Base-by-base conservation (phyloP, 495 filamentous ascomycete genomes). In the Hypoxylon trugodes region DNA sequence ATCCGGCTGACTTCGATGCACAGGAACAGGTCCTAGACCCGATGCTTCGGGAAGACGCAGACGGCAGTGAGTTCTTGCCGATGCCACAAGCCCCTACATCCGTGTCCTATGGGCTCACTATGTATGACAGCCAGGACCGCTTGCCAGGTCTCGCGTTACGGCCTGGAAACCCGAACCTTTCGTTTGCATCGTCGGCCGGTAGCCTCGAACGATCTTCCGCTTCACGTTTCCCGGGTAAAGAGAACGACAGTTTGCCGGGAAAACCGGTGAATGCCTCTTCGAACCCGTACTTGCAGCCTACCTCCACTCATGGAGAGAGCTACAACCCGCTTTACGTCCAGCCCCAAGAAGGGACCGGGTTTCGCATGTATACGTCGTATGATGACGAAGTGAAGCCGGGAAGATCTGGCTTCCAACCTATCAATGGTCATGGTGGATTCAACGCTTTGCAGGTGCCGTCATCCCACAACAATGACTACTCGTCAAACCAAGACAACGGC, bases 281-380 rank as follows among this genome's bases (percentile, higher is more conserved):
- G 30, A 70, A 69, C 59, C 56, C 70, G 8, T 80, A 75, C 33
- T 69, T 74, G 7, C 71, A 69, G 16, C 56, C 72, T 15, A 72
- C 75, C 19, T 54, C 68, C 5, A 65, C 75, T 28, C 64, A 72
- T 6, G 41, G 66, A 48, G 68, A 72, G 6, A 73, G 51, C 26
- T 73, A 74, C 40, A 82, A 83, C 45, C 80, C 81, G 1, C 71
- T 83, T 13, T 80, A 68, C 56, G 69, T 73, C 43, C 74, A 76
- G 32, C 57, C 68, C 19, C 65, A 70, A 42, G 59, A 66, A 13
- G 71, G 69, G n/a, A 69, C 75, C 35, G 61, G 69, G 18, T 71
- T 73, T 25, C 75, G 70, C 46, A 51, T 60, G 47, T 76, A 73
- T 46, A 6, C 54, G 1, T 61, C 33, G 19, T 75, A 74, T 35